These are phyloP conservation scores for Diddensiella santjacobensis DNA, from an alignment of 805 yeast species.

Conservation along the genomic window DNA sequence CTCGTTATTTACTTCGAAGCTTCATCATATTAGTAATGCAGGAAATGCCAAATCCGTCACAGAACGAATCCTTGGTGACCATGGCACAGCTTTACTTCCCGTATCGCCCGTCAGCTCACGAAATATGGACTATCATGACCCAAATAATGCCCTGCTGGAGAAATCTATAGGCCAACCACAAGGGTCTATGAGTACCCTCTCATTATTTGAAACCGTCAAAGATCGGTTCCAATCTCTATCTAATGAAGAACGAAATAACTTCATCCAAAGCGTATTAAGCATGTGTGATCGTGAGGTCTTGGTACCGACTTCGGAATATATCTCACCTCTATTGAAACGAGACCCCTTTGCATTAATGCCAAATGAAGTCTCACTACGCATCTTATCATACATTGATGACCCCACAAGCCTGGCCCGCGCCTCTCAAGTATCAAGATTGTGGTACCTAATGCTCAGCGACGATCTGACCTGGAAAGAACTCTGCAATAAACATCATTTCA, in stretches of 20 bases:
- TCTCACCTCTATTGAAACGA: conserved; percentile 36
- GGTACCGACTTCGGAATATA: conserved; percentile 21
- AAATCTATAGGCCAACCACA: neutral
- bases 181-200: neutral
- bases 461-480: conserved; percentile 42
- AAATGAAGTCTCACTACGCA: conserved; percentile 73
- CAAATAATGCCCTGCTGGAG: too few relatives aligned
- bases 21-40: neutral
- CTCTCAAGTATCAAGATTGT: conserved; percentile 81
- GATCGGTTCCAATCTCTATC: conserved; percentile 21
- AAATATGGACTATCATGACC: neutral
- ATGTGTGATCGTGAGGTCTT: conserved; percentile 27
- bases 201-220: conserved; percentile 5
- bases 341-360: conserved; percentile 57
- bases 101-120: conserved; percentile 1
- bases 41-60: neutral
- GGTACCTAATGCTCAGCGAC: conserved; percentile 50
- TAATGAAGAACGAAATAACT: conserved; percentile 18
- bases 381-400: conserved; percentile 82
- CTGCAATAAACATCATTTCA: conserved; percentile 36
- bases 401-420: conserved; percentile 81
- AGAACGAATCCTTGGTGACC: neutral
- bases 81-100: conserved; percentile 1
- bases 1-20: neutral
- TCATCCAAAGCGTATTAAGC: conserved; percentile 25